Evolutionary conservation across 495 filamentous ascomycete species (phyloP), one percentile per base, ranked within the genome.

Genomic region (Lineolata rhizophorae): DNA sequence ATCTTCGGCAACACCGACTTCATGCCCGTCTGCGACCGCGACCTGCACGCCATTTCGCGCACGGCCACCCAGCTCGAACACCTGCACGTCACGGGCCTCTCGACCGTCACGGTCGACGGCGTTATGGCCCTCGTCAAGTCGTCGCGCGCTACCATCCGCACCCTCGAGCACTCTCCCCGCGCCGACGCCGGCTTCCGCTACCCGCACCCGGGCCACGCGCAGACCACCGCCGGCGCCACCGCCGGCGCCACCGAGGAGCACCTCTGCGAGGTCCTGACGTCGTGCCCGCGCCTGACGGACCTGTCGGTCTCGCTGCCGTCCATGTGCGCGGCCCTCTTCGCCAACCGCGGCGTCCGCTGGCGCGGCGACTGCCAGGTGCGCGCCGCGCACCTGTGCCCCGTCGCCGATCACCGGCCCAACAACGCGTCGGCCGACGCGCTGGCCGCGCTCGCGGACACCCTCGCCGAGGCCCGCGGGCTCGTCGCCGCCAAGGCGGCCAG

Each of bases 91-190:
- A 64, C 60, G 2, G 54, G 58, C 29, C 51, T 58, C n/a, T 54
- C 54, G 11, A 57, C 58, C 29, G 50, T 66, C 35, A 53, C 57
- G 17, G 60, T 61, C 18, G 49, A 26, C 14, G 50, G 62, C 35
- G 48, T 67, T 27, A 49, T 61, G 27, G 54, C 63, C 16, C 38
- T 67, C 14, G 52, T 62, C 28, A 48, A 53, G 19, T 49, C 63
- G 8, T 64, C 62, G 1, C 39, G 44, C 8, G 33, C 43, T 3
- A 60, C 63, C 1, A 46, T 66, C 18, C 53, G 54, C 17, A 53
- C 63, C 22, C 46, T 67, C n/a, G 61, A 66, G 36, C 59, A 64
- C 37, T 57, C 56, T 14, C 62, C 62, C 13, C 53, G 61, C 1
- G 54, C 58, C 0, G 47, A 53, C 27, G 54, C 56, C 31, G 61